Conservation (phyloP, 2,329 filamentous ascomycete species). For the Sordariomycetes sp. region DNA sequence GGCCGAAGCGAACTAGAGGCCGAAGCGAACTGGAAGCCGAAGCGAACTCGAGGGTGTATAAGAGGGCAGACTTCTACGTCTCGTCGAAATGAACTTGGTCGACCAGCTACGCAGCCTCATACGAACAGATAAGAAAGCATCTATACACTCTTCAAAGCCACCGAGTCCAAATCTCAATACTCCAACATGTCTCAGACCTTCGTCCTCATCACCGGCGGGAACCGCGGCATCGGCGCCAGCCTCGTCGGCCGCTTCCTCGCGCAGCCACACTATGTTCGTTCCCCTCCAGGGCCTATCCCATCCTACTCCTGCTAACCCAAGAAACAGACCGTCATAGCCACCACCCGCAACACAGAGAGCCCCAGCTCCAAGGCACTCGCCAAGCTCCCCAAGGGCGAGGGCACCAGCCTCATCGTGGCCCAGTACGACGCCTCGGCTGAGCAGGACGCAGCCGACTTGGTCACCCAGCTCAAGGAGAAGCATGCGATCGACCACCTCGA, state of each 20-base stretch:
- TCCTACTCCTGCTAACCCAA: background rate
- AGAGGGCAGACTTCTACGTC: no score
- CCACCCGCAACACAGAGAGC: conserved; percentile 20
- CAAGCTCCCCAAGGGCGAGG: conserved; percentile 20
- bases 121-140: no score
- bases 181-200: background rate
- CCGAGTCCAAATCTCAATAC: no score
- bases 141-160: no score
- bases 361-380: conserved; percentile 18
- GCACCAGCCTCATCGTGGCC: conserved; percentile 26
- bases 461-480: conserved; percentile 15
- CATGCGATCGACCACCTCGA: conserved; percentile 31
- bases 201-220: conserved; percentile 24
- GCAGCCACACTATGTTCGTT: conserved; percentile 32
- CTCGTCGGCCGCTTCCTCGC: conserved; percentile 25
- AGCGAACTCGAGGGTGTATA: no score
- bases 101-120: no score
- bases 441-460: conserved; percentile 19
- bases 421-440: conserved; percentile 26
- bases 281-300: background rate
- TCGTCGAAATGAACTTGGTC: no score
- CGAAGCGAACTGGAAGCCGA: no score
- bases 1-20: no score
- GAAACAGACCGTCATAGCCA: conserved; percentile 27
- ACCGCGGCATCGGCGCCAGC: conserved; percentile 24